These are phyloP conservation scores for Plasmodium ovale DNA, from an alignment of 169 alveolate genomes.

Conservation along the genomic window DNA sequence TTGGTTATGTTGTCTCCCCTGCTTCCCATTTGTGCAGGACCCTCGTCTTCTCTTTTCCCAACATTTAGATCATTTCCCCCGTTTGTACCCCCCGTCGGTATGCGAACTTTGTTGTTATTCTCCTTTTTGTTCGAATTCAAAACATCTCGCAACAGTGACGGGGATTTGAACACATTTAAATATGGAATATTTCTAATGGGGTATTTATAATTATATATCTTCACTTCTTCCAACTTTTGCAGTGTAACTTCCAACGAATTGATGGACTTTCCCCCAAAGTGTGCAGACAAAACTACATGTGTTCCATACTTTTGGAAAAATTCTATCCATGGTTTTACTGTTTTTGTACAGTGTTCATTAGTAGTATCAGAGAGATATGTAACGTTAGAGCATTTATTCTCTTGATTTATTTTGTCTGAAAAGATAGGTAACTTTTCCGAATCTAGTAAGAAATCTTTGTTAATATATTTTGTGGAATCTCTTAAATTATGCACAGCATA, in stretches of 20 bases:
- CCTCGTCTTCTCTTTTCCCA: neutral
- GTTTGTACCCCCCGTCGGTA: no score
- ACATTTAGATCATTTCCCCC: neutral
- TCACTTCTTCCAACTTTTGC: slow-evolving; percentile 30
- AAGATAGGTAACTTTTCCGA: slow-evolving; percentile 57
- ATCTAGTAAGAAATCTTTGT: slow-evolving; percentile 30
- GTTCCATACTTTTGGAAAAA: slow-evolving; percentile 85
- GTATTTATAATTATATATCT: slow-evolving; percentile 61
- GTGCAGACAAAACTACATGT: slow-evolving; percentile 75
- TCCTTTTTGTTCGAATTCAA: neutral
- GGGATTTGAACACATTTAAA: slow-evolving; percentile 33
- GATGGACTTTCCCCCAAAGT: slow-evolving; percentile 51
- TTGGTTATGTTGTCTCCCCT: neutral
- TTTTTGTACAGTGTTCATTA: slow-evolving; percentile 53
- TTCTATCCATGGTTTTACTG: slow-evolving; percentile 78
- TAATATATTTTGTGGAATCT: slow-evolving; percentile 35
- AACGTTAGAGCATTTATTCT: slow-evolving; percentile 4
- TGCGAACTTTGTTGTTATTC: neutral
- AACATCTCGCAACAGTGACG: slow-evolving; percentile 5
- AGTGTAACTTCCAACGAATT: slow-evolving; percentile 42
- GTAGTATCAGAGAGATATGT: neutral
- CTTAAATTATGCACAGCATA: slow-evolving; percentile 40
- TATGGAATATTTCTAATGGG: slow-evolving; percentile 19
- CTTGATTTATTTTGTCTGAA: neutral
- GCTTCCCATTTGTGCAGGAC: neutral